Evolutionary conservation across 306 rosid species (phyloP).

Genomic region (Erythrophleum fordii): DNA sequence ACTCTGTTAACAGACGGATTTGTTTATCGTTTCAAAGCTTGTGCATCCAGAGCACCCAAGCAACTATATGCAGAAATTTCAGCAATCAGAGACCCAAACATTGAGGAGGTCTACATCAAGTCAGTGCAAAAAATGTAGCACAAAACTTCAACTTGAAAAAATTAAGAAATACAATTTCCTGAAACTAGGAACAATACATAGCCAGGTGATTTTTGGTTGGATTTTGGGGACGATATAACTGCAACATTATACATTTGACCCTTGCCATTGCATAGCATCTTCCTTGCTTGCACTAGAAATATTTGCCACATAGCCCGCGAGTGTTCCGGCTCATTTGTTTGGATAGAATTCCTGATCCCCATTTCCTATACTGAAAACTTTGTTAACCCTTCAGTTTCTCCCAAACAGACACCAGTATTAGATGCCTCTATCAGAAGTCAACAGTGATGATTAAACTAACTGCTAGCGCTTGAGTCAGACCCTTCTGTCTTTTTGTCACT

Average conservation of each 20-base stretch:
- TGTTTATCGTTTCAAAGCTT: not conserved
- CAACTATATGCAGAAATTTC: not conserved
- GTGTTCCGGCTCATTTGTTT: not conserved
- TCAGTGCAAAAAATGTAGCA: not conserved
- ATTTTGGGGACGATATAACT: not conserved
- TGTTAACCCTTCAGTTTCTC: not conserved
- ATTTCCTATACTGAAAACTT: constrained; percentile 14
- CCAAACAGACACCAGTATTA: constrained; percentile 14
- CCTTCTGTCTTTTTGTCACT: constrained; percentile 52
- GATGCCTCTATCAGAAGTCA: constrained; percentile 33
- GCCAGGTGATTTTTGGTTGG: constrained; percentile 14
- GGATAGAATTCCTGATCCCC: constrained; percentile 11
- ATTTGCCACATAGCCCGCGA: not conserved
- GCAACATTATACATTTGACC: constrained; percentile 31
- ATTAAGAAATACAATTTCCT: not conserved
- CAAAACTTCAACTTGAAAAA: constrained; percentile 2
- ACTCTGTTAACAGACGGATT: not conserved
- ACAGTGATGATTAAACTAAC: constrained; percentile 30
- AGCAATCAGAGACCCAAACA: not conserved
- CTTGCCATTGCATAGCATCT: not conserved
- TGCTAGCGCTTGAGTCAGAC: constrained; percentile 31
- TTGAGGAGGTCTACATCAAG: not conserved
- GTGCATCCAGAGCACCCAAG: not conserved
- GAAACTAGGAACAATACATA: not conserved
- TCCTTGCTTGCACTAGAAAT: constrained; percentile 16